Evolutionary conservation across 345 rosid genomes (phyloP).

Genomic region (Aquilaria yunnanensis): DNA sequence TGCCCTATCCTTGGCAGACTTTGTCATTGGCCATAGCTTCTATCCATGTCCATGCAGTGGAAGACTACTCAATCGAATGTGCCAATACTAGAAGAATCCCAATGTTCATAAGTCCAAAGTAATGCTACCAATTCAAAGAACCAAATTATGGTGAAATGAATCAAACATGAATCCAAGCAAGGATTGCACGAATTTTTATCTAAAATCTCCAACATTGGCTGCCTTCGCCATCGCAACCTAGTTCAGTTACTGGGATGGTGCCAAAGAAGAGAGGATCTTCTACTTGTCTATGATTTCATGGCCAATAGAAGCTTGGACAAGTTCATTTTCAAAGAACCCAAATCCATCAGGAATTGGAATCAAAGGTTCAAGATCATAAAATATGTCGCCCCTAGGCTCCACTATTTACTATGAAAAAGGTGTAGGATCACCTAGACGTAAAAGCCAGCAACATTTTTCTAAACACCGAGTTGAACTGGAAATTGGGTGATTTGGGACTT

Average conservation of each 20-base stretch:
- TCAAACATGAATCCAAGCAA: slow-evolving; percentile 74
- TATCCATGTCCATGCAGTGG: too few relatives aligned
- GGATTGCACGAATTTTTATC: slow-evolving; percentile 86
- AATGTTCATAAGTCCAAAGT: slow-evolving; percentile 37
- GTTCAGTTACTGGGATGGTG: slow-evolving; percentile 90
- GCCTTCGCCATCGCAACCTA: slow-evolving; percentile 82
- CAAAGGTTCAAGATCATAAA: slow-evolving; percentile 65
- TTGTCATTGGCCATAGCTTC: too few relatives aligned
- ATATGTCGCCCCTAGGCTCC: slow-evolving; percentile 72
- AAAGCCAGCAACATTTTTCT: slow-evolving; percentile 83
- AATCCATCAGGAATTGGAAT: slow-evolving; percentile 54
- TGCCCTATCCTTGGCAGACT: too few relatives aligned
- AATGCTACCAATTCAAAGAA: slow-evolving; percentile 36
- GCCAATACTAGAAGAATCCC: too few relatives aligned
- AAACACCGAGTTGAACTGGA: slow-evolving; percentile 70
- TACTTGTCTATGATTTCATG: slow-evolving; percentile 88
- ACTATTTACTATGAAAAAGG: slow-evolving; percentile 83
- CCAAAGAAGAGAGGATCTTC: slow-evolving; percentile 54
- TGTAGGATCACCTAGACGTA: slow-evolving; percentile 76
- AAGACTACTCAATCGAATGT: too few relatives aligned
- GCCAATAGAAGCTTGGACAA: slow-evolving; percentile 86
- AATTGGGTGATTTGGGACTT: slow-evolving; percentile 86
- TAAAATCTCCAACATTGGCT: slow-evolving; percentile 80
- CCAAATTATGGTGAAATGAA: slow-evolving; percentile 68
- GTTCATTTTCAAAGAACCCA: slow-evolving; percentile 52